Evolutionary conservation across 2,329 filamentous ascomycete species (phyloP).

Genomic region (Epichloe sylvatica): DNA sequence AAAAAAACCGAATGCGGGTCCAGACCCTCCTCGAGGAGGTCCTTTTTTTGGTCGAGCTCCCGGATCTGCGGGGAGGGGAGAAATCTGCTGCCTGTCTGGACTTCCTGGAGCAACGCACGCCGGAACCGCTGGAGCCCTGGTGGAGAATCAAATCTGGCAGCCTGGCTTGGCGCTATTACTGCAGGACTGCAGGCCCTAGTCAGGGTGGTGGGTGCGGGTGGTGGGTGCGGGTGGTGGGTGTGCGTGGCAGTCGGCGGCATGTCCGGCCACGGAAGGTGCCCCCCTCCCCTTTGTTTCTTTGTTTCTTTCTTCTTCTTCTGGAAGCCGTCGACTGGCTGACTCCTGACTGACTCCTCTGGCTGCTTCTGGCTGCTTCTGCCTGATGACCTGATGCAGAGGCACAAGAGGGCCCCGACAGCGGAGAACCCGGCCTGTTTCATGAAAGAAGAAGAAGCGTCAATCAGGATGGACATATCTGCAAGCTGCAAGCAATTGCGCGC

Average conservation of each 20-base stretch:
- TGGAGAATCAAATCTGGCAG: slow-evolving; percentile 4
- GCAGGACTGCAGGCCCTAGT: background rate
- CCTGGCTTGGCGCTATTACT: slow-evolving; percentile 1
- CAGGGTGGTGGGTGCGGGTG: too few species aligned
- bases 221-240: background rate
- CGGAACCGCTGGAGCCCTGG: background rate
- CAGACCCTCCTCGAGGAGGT: background rate
- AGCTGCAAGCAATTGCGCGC: background rate
- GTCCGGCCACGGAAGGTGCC: background rate
- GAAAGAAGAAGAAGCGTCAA: too few species aligned
- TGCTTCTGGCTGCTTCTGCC: background rate
- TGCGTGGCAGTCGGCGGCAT: background rate
- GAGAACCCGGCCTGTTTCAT: background rate
- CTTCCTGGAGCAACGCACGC: background rate
- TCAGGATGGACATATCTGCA: background rate
- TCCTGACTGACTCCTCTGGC: background rate
- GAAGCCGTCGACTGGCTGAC: too few species aligned
- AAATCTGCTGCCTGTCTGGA: background rate
- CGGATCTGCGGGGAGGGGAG: too few species aligned
- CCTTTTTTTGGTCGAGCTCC: too few species aligned
- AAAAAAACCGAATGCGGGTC: background rate
- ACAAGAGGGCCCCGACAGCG: background rate
- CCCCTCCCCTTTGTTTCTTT: too few species aligned
- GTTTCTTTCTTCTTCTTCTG: background rate
- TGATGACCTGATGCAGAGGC: background rate